Conservation (phyloP, 257 asterid species). For the Solanum okadae region DNA sequence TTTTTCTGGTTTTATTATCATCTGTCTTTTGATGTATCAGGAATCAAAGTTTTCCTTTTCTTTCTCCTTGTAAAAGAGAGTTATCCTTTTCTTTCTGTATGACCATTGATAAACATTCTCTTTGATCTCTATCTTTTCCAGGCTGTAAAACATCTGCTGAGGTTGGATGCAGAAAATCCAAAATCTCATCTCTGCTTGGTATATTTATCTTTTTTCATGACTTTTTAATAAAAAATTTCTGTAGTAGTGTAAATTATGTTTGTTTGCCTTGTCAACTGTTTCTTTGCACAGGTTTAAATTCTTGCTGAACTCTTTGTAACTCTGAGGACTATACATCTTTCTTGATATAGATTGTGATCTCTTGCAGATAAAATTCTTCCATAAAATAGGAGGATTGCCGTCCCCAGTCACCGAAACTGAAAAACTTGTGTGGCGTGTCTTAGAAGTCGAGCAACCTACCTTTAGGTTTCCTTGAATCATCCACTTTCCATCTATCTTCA, state of each 20-base stretch:
- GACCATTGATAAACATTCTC: neutral
- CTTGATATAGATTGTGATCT: neutral
- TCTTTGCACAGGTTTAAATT: neutral
- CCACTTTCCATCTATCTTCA: neutral
- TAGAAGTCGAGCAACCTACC: conserved; percentile 71
- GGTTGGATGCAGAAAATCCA: conserved; percentile 71
- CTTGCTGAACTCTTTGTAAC: neutral
- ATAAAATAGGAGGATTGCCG: conserved; percentile 62
- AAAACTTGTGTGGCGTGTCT: conserved; percentile 67
- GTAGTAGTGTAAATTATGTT: neutral
- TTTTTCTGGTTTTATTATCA: neutral
- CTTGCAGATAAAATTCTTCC: conserved; percentile 73
- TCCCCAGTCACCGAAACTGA: conserved; percentile 64
- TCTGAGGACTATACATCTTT: neutral
- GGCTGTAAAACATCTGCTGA: conserved; percentile 78
- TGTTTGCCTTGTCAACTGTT: neutral
- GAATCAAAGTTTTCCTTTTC: neutral
- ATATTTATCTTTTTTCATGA: conserved; percentile 14
- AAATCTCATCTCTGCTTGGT: conserved; percentile 88
- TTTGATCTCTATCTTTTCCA: conserved; percentile 21
- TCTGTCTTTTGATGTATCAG: neutral
- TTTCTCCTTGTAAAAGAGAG: neutral
- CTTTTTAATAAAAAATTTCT: neutral
- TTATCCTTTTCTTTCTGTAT: neutral
- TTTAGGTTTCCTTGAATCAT: conserved; percentile 45